phyloP scores from a whole-genome alignment of 805 yeast species.

The Wickerhamiella qilinensis region DNA sequence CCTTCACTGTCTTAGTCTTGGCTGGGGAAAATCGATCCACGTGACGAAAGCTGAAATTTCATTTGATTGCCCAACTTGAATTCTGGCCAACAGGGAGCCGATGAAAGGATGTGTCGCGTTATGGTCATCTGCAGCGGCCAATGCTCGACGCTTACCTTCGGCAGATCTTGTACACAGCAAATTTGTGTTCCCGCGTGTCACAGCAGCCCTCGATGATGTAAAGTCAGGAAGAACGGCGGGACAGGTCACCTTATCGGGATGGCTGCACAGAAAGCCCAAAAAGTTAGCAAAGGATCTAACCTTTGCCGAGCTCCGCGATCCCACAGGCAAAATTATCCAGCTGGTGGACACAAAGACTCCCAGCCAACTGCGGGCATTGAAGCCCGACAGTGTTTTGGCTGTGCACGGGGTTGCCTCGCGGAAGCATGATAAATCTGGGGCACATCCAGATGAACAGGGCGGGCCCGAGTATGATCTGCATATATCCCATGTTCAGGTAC shows the following conservation, averaged over 20 bases:
- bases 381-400: conserved; percentile 61
- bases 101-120: no score
- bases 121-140: no score
- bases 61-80: no score
- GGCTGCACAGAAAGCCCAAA: conserved; percentile 65
- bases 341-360: conserved; percentile 28
- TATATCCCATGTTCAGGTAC: conserved; percentile 32
- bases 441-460: background rate
- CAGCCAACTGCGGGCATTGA: conserved; percentile 29
- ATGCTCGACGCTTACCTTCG: no score
- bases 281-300: conserved; percentile 45
- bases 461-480: conserved; percentile 32
- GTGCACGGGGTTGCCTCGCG: conserved; percentile 37
- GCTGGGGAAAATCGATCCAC: no score
- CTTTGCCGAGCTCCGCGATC: conserved; percentile 66
- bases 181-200: conserved; percentile 10
- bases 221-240: background rate
- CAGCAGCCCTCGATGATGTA: background rate
- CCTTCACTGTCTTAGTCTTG: no score
- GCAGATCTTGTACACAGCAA: no score
- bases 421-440: conserved; percentile 11
- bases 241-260: conserved; percentile 49
- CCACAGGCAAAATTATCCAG: conserved; percentile 51
- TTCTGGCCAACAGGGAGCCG: no score
- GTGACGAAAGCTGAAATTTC: no score